Base-by-base conservation (phyloP, 305 asterid species). In the Andrographis paniculata region DNA sequence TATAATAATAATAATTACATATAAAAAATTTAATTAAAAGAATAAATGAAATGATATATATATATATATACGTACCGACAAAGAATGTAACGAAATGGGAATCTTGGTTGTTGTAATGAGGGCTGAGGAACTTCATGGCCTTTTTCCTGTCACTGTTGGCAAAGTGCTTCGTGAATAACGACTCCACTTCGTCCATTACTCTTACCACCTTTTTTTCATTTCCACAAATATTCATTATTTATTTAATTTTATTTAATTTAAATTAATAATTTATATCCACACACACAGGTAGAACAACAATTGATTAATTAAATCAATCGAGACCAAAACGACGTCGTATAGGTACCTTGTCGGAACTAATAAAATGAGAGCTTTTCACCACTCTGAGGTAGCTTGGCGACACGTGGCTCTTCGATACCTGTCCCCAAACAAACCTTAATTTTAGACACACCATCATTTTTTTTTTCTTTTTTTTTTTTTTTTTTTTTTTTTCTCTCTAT, bases 171-270 rank as follows among this genome's bases (percentile, higher is more conserved):
- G 94, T 78, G 92, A 91, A 91, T 68, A 79, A 70, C 66, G 82
- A 65, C 81, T 91, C 98, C 92, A 91, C 95, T 74, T 86, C 95
- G 63, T 91, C 98, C 95, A 86, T 91, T 70, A 83, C 64, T 52
- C 89, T 71, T 36, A 86, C 86, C 58, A 82, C 95, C 98, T 89
- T 64, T 17, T 33, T 33, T 33, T 2, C 11, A 7, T 10, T 0
- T 52, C 44, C 70, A 56, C 16, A 31, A 40, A 30, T 13, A 5
- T 33, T 9, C n/a, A 33, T 33, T 33, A 33, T n/a, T n/a, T n/a
- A n/a, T n/a, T n/a, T n/a, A n/a, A n/a, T n/a, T n/a, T n/a, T n/a
- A n/a, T n/a, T n/a, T n/a, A n/a, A n/a, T n/a, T n/a, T n/a, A n/a
- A n/a, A n/a, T n/a, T n/a, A n/a, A n/a, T n/a, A n/a, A n/a, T n/a